A percentile compares a stretch with the other conserved stretches of the same genome.
phyloP scores from a whole-genome alignment of 768 basidiomycete species.

The Boletus speciosus region DNA sequence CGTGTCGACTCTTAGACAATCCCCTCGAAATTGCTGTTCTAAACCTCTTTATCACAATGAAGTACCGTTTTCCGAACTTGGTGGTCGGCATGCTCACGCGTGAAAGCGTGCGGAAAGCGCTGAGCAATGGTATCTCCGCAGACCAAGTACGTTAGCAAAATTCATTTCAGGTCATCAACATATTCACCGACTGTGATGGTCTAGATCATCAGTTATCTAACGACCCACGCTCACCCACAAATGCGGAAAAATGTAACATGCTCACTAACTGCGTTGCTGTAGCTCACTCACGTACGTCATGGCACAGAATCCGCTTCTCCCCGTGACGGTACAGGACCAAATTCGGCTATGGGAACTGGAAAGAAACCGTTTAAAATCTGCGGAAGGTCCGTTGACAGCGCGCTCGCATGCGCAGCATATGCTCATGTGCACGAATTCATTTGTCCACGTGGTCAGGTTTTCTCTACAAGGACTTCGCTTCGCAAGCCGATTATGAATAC shows the following conservation, averaged over 20 bases:
- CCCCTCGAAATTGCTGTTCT: constrained; percentile 94
- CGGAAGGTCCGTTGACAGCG: constrained; percentile 61
- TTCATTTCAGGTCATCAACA: constrained; percentile 10
- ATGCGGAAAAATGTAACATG: constrained; percentile 86
- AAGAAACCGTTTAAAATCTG: constrained; percentile 82
- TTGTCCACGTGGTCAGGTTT: constrained; percentile 52
- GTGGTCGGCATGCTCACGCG: constrained; percentile 95
- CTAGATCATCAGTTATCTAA: constrained; percentile 93
- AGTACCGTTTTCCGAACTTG: constrained; percentile 93
- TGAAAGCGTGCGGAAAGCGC: constrained; percentile 91
- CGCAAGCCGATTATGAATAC: constrained; percentile 83
- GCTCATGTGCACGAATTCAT: constrained; percentile 2
- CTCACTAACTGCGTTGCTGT: constrained; percentile 8
- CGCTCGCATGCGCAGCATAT: constrained; percentile 11
- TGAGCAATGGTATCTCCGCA: constrained; percentile 93
- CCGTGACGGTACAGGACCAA: constrained; percentile 97
- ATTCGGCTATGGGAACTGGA: constrained; percentile 97
- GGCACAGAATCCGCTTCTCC: constrained; percentile 80
- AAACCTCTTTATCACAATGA: constrained; percentile 88
- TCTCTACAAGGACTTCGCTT: constrained; percentile 84
- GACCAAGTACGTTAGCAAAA: constrained; percentile 65
- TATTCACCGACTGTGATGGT: constrained; percentile 16
- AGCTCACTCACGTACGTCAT: constrained; percentile 16
- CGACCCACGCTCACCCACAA: constrained; percentile 94
- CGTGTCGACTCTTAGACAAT: constrained; percentile 59